A percentile compares a stretch with the other conserved stretches of the same genome.
Evolutionary conservation across 331 rosid species (phyloP).

Genomic region (Malus hybrid): DNA sequence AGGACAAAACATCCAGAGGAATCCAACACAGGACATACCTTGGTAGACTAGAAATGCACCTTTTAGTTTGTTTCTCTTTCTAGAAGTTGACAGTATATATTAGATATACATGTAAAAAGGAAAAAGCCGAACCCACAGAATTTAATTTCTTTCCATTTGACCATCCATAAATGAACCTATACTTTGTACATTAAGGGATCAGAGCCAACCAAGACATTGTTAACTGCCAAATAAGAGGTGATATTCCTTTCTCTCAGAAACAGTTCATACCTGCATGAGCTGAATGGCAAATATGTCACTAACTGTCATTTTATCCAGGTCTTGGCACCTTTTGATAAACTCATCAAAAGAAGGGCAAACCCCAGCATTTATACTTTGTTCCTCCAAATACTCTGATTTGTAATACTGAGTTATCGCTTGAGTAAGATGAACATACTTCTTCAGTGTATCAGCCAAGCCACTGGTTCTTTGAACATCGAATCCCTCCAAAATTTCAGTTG

Average conservation of each 20-base stretch:
- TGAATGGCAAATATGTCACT: slow-evolving; percentile 87
- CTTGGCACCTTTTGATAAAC: slow-evolving; percentile 67
- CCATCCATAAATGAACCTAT: neutral
- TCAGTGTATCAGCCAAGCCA: slow-evolving; percentile 79
- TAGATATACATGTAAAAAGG: too few species aligned
- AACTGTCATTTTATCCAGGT: slow-evolving; percentile 71
- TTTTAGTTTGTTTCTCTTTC: too few species aligned
- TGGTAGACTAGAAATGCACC: too few species aligned
- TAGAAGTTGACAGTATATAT: neutral
- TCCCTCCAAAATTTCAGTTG: slow-evolving; percentile 92
- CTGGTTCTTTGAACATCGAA: slow-evolving; percentile 89
- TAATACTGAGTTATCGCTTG: slow-evolving; percentile 69
- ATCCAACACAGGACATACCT: too few species aligned
- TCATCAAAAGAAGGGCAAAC: slow-evolving; percentile 58
- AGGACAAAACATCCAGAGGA: too few species aligned
- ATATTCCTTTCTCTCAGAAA: neutral
- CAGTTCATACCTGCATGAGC: slow-evolving; percentile 80
- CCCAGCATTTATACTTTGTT: slow-evolving; percentile 21
- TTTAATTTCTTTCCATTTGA: neutral
- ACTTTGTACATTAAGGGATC: neutral
- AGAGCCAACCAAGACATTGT: neutral
- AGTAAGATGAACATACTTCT: slow-evolving; percentile 86
- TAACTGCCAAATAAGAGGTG: neutral
- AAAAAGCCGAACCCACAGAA: neutral
- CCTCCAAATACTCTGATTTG: slow-evolving; percentile 42